Evolutionary conservation across 306 rosid species (phyloP), one percentile per base, ranked within the genome.

Genomic region (Prunus mume): DNA sequence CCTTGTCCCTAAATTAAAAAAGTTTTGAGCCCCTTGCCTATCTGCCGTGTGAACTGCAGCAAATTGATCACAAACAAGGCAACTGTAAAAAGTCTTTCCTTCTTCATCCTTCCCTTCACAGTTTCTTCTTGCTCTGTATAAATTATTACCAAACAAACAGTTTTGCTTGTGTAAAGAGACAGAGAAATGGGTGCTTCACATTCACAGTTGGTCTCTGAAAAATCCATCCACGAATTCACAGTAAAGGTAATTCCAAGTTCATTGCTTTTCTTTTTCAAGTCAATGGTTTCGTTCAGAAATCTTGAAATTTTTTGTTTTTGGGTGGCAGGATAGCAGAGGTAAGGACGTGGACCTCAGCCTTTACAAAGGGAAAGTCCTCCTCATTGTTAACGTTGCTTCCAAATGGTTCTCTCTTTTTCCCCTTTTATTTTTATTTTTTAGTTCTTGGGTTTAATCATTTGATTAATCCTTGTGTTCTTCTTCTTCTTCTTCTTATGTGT

Each of bases 311-410:
- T 24, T 41, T 22, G 22, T 13, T 24, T 65, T 28, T 61, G 52
- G 5, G 79, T 52, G 78, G 79, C 85, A 95, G 99, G 97, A 90
- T 85, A 71, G 83, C 57, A 88, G 69, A 71, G 93, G 97, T 63
- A 87, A 75, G 58, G 97, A 88, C 15, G 96, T 95, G 72, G 86
- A 91, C 75, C 99, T 95, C 34, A 50, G 83, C 68, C 24, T 22
- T 60, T 95, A 85, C 87, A 88, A 79, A 55, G 99, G 99, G 58
- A 89, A 91, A 81, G 92, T 95, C 65, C 87, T 95, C 79, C 93
- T 95, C 64, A 85, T 95, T 41, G 83, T 95, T 68, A 95, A 95
- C 81, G 99, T 95, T 17, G 99, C 99, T 63, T 95, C 99, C 69
- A 90, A 92, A 91, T 95, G 99, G 99, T 95, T 51, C 28, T 20